A percentile compares a stretch with the other conserved stretches of the same genome.
Conservation (phyloP, 1,139 yeast species). For the Pichia sp. region DNA sequence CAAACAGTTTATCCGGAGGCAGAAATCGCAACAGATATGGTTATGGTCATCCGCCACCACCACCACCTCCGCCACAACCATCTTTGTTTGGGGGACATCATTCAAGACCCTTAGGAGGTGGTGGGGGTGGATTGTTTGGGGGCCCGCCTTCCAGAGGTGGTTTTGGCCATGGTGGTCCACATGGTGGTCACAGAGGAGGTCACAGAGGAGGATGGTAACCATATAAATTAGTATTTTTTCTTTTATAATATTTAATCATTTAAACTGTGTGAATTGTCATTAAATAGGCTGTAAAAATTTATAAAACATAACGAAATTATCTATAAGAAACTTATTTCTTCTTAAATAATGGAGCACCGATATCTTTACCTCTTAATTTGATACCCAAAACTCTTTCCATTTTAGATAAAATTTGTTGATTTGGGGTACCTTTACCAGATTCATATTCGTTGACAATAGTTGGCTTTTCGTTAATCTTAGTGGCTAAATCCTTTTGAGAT, state of each 20-base stretch:
- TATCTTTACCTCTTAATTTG: constrained; percentile 91
- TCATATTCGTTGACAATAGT: constrained; percentile 93
- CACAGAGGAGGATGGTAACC: no score
- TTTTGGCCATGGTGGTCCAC: neutral
- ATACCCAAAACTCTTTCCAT: constrained; percentile 92
- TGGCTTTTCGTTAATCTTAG: constrained; percentile 92
- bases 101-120: no score
- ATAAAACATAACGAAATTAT: constrained; percentile 18
- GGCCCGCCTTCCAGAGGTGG: neutral
- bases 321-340: constrained; percentile 34
- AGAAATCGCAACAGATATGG: neutral
- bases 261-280: no score
- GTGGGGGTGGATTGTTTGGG: neutral
- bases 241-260: neutral
- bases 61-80: neutral
- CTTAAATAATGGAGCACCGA: constrained; percentile 83
- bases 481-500: constrained; percentile 94
- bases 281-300: neutral
- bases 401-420: constrained; percentile 88
- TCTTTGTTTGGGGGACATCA: no score
- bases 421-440: constrained; percentile 94
- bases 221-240: no score
- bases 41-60: neutral
- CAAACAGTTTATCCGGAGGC: neutral
- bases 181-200: no score